Conservation (phyloP, 345 rosid species). For the Stellera chamaejasme region DNA sequence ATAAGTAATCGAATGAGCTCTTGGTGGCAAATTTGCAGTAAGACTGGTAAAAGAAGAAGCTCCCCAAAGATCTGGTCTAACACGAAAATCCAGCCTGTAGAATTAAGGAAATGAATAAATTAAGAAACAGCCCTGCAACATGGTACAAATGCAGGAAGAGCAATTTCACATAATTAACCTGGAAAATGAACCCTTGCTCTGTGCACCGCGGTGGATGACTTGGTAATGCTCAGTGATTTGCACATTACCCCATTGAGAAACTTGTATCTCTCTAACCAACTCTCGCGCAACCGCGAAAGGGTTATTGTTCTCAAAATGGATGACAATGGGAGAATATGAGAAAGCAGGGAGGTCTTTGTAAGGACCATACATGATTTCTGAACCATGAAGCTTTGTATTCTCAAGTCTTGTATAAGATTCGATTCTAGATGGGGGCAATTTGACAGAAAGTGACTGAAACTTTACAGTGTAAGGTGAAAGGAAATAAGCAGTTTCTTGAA, state of each 20-base stretch:
- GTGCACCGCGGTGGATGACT: slow-evolving; percentile 69
- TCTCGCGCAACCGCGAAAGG: slow-evolving; percentile 77
- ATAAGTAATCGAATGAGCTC: slow-evolving; percentile 87
- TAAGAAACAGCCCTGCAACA: slow-evolving; percentile 6
- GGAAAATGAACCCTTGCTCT: slow-evolving; percentile 89
- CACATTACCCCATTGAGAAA: slow-evolving; percentile 96
- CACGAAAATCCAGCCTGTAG: slow-evolving; percentile 74
- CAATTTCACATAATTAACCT: slow-evolving; percentile 30
- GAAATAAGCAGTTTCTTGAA: slow-evolving; percentile 66
- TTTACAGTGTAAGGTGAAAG: slow-evolving; percentile 73
- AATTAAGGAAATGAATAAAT: slow-evolving; percentile 6
- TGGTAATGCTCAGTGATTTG: slow-evolving; percentile 85
- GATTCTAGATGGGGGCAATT: slow-evolving; percentile 61
- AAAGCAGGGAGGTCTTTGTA: slow-evolving; percentile 60
- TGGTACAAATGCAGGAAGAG: background rate
- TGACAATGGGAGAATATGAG: slow-evolving; percentile 55
- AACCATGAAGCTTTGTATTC: slow-evolving; percentile 49
- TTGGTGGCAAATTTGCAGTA: slow-evolving; percentile 79
- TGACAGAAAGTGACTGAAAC: slow-evolving; percentile 60
- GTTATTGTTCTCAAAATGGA: slow-evolving; percentile 83
- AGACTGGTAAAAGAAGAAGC: slow-evolving; percentile 71
- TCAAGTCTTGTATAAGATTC: slow-evolving; percentile 79
- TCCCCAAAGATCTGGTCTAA: slow-evolving; percentile 56
- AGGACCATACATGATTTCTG: slow-evolving; percentile 88
- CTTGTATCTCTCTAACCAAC: slow-evolving; percentile 80